These are phyloP conservation scores for Zelonia costaricensis DNA, from an alignment of 208 protist species.

Conservation along the genomic window DNA sequence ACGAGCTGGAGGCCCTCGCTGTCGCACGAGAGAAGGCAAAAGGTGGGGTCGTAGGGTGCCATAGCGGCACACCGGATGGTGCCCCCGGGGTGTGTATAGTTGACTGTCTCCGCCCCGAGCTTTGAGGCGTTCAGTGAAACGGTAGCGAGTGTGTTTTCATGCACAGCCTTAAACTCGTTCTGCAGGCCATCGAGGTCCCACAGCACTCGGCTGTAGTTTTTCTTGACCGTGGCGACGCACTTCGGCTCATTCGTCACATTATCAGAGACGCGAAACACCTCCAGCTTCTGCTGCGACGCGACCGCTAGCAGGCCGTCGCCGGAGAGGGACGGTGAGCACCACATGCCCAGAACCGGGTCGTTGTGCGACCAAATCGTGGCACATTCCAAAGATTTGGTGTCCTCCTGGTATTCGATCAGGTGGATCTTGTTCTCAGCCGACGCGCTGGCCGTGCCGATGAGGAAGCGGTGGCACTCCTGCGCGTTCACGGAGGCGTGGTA, in stretches of 20 bases:
- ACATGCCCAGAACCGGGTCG: constrained; percentile 60
- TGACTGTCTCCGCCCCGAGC: constrained; percentile 36
- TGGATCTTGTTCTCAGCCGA: constrained; percentile 72
- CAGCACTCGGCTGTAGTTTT: constrained; percentile 40
- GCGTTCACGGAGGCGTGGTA: constrained; percentile 45
- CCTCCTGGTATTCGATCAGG: constrained; percentile 74
- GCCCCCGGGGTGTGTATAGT: constrained; percentile 23
- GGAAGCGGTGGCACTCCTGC: constrained; percentile 58
- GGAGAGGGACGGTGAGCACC: constrained; percentile 59
- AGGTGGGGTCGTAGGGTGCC: constrained; percentile 74
- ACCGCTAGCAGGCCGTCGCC: constrained; percentile 51
- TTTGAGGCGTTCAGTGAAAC: constrained; percentile 40
- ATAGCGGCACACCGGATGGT: constrained; percentile 44
- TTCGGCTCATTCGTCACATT: constrained; percentile 44
- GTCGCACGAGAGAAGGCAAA: constrained; percentile 53
- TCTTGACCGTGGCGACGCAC: constrained; percentile 25
- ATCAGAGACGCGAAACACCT: constrained; percentile 47
- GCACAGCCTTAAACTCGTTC: constrained; percentile 43
- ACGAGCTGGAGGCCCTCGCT: constrained; percentile 45
- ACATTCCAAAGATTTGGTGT: constrained; percentile 62
- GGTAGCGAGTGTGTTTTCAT: constrained; percentile 29
- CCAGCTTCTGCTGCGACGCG: constrained; percentile 14
- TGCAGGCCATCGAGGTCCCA: constrained; percentile 89
- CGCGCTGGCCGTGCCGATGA: constrained; percentile 63
- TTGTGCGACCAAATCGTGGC: constrained; percentile 58